Base-by-base conservation (phyloP, 2,329 filamentous ascomycete genomes). In the Aspergillus chevalieri region DNA sequence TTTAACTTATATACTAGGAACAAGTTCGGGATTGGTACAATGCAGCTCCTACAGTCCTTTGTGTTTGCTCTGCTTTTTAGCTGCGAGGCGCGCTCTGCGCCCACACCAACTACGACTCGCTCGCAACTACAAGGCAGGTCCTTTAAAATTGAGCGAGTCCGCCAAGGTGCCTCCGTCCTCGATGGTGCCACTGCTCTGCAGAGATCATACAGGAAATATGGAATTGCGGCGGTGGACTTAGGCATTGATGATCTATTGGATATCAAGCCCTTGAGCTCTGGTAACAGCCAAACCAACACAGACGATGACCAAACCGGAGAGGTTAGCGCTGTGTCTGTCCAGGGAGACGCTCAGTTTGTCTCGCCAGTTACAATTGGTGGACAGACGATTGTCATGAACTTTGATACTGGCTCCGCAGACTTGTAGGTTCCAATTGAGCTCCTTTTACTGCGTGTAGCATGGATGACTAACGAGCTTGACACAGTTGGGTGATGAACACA, bases 361-460 rank as follows among this genome's bases (percentile, higher is more conserved):
- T 79, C 83, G 0, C 83, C 84, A 0, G 82, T 89, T 47, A 77
- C 65, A n/a, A 79, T 89, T 54, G 86, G 86, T 52, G 83, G 82
- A 4, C 85, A 89, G 69, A 78, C 75, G 4, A 60, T 89, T 50
- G 81, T 83, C 61, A 70, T 89, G 64, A 81, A 87, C 65, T 87
- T 89, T 62, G 86, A 89, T 67, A 85, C 84, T n/a, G 86, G 86
- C 49, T 88, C 85, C 2, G 80, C 85, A 10, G 86, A 89, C 66
- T 76, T 87, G 72, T 82, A 75, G 63, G 78, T 65, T 1, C 12
- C 6, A 43, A 22, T 17, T 6, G 46, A 7, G 10, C 1, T 21
- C 10, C 26, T 38, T 30, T 34, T 10, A 3, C 17, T 38, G 34
- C 6, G 17, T 14, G 17, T 17, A 17, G 34, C 4, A 19, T 8